Evolutionary conservation across 352 stramenopile genomes (phyloP), one percentile per base, ranked within the genome.

Genomic region (Phytophthora pinifolia): DNA sequence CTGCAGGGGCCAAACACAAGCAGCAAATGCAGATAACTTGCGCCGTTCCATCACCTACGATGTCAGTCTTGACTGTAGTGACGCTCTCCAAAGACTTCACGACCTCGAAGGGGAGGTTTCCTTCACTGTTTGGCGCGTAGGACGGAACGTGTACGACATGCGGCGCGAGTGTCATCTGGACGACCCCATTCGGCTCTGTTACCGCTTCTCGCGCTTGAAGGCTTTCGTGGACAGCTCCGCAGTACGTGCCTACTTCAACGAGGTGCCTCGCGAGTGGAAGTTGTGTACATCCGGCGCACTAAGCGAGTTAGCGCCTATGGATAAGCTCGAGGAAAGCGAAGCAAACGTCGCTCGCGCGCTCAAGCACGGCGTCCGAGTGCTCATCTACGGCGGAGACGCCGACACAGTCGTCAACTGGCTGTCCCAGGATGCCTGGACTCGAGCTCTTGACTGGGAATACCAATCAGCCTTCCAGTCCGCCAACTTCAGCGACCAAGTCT

Each of bases 351-450:
- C 62, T 31, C 51, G 45, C 15, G 41, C 81, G 9, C 68, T 92
- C 0, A 58, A 86, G 0, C 60, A 59, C 1, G 73, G 67, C n/a
- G 67, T 93, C n/a, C 79, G 81, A 2, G 81, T 92, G 27, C 64
- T 93, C 0, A 57, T 92, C 34, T 93, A 88, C 45, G 79, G 65
- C 9, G 83, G 81, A 0, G 81, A 90, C 47, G 72, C 75, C 7
- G 83, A 93, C 54, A 72, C 76, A 2, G 70, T 90, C 46, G 79
- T 74, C 15, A 87, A 87, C 27, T 93, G 79, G 81, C 74, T 76
- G 44, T 70, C 74, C 13, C 79, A 90, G 43, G 74, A 89, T 32
- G 48, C 64, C 6, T 93, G 81, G 83, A 92, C 83, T 8, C 62
- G 57, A 0, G 52, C 66, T 5, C 48, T 93, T 12, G 7, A 42